Conservation (phyloP, 176 grass and related monocot species). For the Oropetium thomaeum region DNA sequence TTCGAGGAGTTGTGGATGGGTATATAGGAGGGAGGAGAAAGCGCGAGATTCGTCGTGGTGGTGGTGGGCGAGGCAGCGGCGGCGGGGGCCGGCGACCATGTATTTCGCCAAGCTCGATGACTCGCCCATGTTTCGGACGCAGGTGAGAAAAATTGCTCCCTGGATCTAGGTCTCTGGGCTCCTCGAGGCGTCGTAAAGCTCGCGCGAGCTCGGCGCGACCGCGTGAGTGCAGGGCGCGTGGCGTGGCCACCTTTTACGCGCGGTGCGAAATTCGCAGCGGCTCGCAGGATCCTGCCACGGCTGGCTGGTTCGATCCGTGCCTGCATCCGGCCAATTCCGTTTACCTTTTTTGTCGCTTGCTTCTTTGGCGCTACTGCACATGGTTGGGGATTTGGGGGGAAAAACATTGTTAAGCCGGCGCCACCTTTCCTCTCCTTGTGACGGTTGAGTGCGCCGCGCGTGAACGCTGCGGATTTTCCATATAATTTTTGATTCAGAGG, state of each 20-base stretch:
- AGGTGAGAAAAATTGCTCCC: constrained; percentile 37
- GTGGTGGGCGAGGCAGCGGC: not conserved
- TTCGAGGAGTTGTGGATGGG: constrained; percentile 36
- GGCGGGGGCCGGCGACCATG: constrained; percentile 46
- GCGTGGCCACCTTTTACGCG: not conserved
- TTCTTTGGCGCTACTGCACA: not conserved
- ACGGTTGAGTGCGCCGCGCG: not conserved
- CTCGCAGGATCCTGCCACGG: constrained; percentile 3
- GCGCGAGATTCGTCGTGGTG: not conserved
- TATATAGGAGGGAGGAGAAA: constrained; percentile 7
- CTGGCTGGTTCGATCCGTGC: constrained; percentile 2
- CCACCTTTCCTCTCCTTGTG: not conserved
- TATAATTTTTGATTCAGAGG: not conserved
- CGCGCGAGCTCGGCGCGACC: not conserved
- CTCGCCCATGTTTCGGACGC: constrained; percentile 79
- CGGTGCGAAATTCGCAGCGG: not conserved
- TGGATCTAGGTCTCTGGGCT: constrained; percentile 25
- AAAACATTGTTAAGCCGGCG: not conserved
- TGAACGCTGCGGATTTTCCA: not conserved
- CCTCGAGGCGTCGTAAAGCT: too few species aligned
- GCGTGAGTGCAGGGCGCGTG: too few species aligned
- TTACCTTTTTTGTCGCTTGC: not conserved
- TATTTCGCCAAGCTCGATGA: constrained; percentile 72
- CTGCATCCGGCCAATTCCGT: not conserved
- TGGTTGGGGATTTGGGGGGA: not conserved